Percentiles rank a stretch among this genome's conserved stretches.
Conservation (phyloP, 208 protist genomes). For the Angomonas deanei region DNA sequence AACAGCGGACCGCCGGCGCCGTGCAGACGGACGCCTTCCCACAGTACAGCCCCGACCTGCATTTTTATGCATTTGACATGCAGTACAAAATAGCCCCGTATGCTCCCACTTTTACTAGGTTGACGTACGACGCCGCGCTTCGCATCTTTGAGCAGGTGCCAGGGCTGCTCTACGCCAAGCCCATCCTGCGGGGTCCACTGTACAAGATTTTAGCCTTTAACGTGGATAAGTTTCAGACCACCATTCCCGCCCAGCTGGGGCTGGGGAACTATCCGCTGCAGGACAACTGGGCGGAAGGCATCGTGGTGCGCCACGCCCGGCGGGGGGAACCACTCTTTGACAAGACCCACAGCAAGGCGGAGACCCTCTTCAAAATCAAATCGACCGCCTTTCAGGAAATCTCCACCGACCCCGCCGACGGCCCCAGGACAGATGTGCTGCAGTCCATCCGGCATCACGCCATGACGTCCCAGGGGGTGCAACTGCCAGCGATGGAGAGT, state of each 20-base stretch:
- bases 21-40: conserved; percentile 79
- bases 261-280: conserved; percentile 79
- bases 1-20: conserved; percentile 34
- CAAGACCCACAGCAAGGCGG: conserved; percentile 3
- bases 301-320: conserved; percentile 72
- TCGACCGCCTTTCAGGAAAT: conserved; percentile 84
- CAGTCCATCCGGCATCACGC: conserved; percentile 41
- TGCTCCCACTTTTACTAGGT: too few species aligned
- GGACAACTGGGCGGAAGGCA: conserved; percentile 78
- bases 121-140: conserved; percentile 64
- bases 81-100: conserved; percentile 51
- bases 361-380: conserved; percentile 84
- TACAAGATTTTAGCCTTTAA: conserved; percentile 76
- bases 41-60: conserved; percentile 84
- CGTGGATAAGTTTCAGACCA: conserved; percentile 77
- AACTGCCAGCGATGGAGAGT: conserved; percentile 62
- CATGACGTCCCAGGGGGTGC: conserved; percentile 47
- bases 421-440: conserved; percentile 71
- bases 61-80: conserved; percentile 88
- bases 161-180: conserved; percentile 65
- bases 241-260: conserved; percentile 73
- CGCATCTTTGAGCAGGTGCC: conserved; percentile 66
- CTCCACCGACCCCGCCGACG: conserved; percentile 60
- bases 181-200: conserved; percentile 71
- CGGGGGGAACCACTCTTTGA: conserved; percentile 61